A percentile compares a stretch with the other conserved stretches of the same genome.
These are phyloP conservation scores for Daucus carota DNA, from an alignment of 129 eudicot species.

Conservation along the genomic window DNA sequence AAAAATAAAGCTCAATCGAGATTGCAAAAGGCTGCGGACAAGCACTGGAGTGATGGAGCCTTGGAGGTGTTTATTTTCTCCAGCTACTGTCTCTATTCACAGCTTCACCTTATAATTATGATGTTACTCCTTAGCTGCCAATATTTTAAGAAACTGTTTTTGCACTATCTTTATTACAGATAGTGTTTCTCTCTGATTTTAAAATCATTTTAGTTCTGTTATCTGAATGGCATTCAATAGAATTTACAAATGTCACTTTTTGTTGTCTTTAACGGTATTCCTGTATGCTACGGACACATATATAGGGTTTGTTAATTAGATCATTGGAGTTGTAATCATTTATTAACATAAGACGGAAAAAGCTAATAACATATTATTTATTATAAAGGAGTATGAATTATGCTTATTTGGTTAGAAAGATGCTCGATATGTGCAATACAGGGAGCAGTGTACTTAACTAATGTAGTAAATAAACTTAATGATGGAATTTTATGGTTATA, in stretches of 20 bases:
- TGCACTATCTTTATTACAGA: neutral
- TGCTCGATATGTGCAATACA: neutral
- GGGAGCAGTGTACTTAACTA: neutral
- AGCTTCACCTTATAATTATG: conserved; percentile 8
- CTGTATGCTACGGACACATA: neutral
- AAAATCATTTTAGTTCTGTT: neutral
- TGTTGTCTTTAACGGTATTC: neutral
- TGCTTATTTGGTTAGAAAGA: neutral
- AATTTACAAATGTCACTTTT: neutral
- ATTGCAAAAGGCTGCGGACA: conserved; percentile 78
- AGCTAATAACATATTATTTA: neutral
- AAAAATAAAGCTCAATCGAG: conserved; percentile 82
- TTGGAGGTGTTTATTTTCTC: conserved; percentile 55
- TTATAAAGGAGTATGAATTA: neutral
- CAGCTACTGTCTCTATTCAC: neutral
- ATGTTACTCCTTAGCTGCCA: neutral
- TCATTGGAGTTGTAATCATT: neutral
- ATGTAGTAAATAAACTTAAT: neutral
- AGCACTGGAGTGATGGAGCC: conserved; percentile 99
- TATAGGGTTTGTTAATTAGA: neutral
- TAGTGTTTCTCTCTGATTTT: neutral
- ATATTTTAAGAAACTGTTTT: neutral
- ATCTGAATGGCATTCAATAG: neutral
- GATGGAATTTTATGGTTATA: neutral
- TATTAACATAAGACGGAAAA: neutral